Conservation (phyloP, 2,329 filamentous ascomycete species). For the Claviceps paspali region DNA sequence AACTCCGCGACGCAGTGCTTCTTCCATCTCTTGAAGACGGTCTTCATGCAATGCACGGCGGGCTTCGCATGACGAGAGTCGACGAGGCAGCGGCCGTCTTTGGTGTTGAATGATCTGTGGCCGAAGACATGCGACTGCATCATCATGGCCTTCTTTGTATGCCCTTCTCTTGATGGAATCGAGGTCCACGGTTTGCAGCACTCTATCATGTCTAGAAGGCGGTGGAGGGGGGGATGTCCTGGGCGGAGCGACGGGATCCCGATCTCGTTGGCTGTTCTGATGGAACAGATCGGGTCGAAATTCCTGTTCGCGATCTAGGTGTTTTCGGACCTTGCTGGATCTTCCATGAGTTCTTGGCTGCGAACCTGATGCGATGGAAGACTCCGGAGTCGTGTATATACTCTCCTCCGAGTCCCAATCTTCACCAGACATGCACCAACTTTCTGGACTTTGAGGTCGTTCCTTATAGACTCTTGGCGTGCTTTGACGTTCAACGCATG, state of each 20-base stretch:
- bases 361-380: conserved; percentile 8
- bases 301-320: conserved; percentile 6
- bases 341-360: conserved; percentile 5
- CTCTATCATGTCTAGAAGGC: not conserved
- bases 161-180: not conserved
- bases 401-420: conserved; percentile 4
- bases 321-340: conserved; percentile 6
- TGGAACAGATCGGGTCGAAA: conserved; percentile 5
- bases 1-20: not conserved
- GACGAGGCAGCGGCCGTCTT: not conserved
- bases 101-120: not conserved
- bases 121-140: not conserved
- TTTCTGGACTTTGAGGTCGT: conserved; percentile 7
- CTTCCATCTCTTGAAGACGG: not conserved
- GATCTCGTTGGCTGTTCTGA: not conserved
- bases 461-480: conserved; percentile 1
- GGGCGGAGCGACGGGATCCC: not conserved
- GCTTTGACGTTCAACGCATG: not conserved
- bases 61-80: not conserved
- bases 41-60: not conserved
- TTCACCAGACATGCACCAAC: conserved; percentile 6
- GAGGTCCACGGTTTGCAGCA: not conserved
- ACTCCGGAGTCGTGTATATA: conserved; percentile 9
- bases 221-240: not conserved
- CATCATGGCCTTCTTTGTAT: not conserved